These are phyloP conservation scores for Calamus simplicifolius DNA, from an alignment of 176 grass and related monocot genomes.

Conservation along the genomic window DNA sequence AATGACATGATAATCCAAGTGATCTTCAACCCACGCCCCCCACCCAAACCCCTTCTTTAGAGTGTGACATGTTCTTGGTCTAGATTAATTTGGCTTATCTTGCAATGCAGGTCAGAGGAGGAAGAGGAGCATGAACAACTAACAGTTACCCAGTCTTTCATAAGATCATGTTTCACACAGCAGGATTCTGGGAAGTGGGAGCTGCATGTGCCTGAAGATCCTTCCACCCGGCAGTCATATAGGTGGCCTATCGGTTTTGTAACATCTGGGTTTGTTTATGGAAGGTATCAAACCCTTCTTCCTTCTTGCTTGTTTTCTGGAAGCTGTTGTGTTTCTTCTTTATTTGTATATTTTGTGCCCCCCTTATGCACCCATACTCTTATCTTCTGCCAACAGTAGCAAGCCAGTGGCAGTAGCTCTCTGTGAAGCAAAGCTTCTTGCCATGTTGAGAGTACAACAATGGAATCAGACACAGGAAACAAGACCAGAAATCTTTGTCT, in stretches of 20 bases:
- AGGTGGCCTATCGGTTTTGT: slow-evolving; percentile 87
- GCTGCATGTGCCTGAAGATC: slow-evolving; percentile 42
- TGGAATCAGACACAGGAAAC: slow-evolving; percentile 31
- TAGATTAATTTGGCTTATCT: too few relatives aligned
- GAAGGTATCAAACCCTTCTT: slow-evolving; percentile 29
- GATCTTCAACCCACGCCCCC: too few relatives aligned
- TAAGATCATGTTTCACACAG: slow-evolving; percentile 58
- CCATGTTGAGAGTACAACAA: slow-evolving; percentile 45
- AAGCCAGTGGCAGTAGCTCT: slow-evolving; percentile 48
- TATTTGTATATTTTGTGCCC: too few relatives aligned
- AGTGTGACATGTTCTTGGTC: too few relatives aligned
- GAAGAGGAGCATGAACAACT: slow-evolving; percentile 49
- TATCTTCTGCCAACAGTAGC: slow-evolving; percentile 24
- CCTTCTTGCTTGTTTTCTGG: too few relatives aligned
- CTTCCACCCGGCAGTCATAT: slow-evolving; percentile 14
- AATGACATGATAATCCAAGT: too few relatives aligned
- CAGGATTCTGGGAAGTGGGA: slow-evolving; percentile 33
- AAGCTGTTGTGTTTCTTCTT: too few relatives aligned
- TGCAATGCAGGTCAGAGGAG: slow-evolving; percentile 43
- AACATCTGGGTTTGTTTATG: slow-evolving; percentile 51
- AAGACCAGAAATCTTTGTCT: slow-evolving; percentile 41
- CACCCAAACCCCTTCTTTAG: too few relatives aligned
- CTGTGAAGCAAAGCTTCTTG: slow-evolving; percentile 56
- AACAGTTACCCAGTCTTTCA: slow-evolving; percentile 55
- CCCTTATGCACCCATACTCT: too few relatives aligned